These are phyloP conservation scores for Paradendryphiella salina DNA, from an alignment of 2,329 filamentous ascomycete genomes.

Conservation along the genomic window DNA sequence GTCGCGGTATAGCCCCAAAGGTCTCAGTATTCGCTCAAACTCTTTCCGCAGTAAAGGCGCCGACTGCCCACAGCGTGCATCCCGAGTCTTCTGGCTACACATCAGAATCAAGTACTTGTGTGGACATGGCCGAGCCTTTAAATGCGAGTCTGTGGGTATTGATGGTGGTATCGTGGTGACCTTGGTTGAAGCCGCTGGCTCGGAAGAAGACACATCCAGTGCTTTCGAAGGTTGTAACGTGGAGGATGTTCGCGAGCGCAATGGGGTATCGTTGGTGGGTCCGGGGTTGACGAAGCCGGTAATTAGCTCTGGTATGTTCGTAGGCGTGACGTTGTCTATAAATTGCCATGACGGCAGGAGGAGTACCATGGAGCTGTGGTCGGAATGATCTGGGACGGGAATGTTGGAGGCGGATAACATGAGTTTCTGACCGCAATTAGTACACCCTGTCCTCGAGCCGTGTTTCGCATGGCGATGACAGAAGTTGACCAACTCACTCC, in stretches of 20 bases:
- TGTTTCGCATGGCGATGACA: background rate
- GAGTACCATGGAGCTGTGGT: constrained; percentile 71
- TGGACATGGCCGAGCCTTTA: constrained; percentile 69
- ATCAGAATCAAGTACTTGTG: constrained; percentile 88
- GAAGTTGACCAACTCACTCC: constrained; percentile 59
- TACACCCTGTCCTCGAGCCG: background rate
- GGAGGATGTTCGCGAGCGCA: constrained; percentile 42
- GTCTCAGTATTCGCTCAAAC: constrained; percentile 84
- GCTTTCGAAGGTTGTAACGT: constrained; percentile 11
- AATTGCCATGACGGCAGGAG: constrained; percentile 83
- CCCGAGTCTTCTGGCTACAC: constrained; percentile 92
- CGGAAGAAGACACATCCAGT: constrained; percentile 22
- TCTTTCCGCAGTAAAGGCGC: constrained; percentile 87
- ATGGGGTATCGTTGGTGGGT: constrained; percentile 73
- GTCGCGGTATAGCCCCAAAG: constrained; percentile 82
- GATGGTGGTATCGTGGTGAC: constrained; percentile 30
- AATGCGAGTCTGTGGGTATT: constrained; percentile 40
- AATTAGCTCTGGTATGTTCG: constrained; percentile 72
- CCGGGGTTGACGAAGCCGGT: constrained; percentile 68
- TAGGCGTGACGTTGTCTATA: constrained; percentile 80
- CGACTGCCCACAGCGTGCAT: constrained; percentile 91
- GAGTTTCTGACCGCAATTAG: constrained; percentile 61
- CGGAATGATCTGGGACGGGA: constrained; percentile 69
- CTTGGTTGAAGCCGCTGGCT: constrained; percentile 8
- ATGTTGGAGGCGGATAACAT: constrained; percentile 95